Base-by-base conservation (phyloP, 352 stramenopile species). In the Plasmopara halstedii region DNA sequence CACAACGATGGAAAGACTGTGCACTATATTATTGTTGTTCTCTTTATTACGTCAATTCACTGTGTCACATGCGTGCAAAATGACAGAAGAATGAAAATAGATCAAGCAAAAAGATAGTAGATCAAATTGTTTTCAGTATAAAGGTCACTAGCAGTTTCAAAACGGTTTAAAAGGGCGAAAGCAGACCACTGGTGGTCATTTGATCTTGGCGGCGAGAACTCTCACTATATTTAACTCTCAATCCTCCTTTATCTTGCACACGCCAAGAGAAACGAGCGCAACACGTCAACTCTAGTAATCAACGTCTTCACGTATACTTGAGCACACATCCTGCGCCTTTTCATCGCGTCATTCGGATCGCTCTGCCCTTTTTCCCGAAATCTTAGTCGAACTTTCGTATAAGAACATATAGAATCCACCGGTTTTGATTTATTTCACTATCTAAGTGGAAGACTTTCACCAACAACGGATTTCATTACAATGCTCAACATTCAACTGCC, bases 401-500 rank as follows among this genome's bases (percentile, higher is more conserved):
- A 45, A 43, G 49, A 39, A 18, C 5, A 5, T 35, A 17, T 41
- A 51, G 53, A 31, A 27, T 11, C 15, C 7, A 49, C 25, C 6
- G 11, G 19, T n/a, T 41, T 42, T 17, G 34, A 21, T 42, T 29
- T 22, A 9, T 5, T 39, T 52, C 53, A 68, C 50, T 58, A 68
- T 56, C 43, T 35, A n/a, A 64, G 45, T 50, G 35, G 23, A 56
- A 43, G 21, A 38, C 47, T 52, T 32, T 33, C 17, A 27, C 33
- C 13, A 17, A 44, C 38, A 43, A n/a, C 6, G 18, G 14, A 13
- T 14, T 6, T 27, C 10, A 26, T 14, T 15, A n/a, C 31, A 3
- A 43, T 73, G 63, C 46, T 69, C 11, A 80, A 80, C 50, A 76
- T 78, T 18, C 62, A 72, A 11, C 54, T 68, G n/a, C 64, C 69